Base-by-base conservation (phyloP, 208 protist species). In the Crithidia thermophila region DNA sequence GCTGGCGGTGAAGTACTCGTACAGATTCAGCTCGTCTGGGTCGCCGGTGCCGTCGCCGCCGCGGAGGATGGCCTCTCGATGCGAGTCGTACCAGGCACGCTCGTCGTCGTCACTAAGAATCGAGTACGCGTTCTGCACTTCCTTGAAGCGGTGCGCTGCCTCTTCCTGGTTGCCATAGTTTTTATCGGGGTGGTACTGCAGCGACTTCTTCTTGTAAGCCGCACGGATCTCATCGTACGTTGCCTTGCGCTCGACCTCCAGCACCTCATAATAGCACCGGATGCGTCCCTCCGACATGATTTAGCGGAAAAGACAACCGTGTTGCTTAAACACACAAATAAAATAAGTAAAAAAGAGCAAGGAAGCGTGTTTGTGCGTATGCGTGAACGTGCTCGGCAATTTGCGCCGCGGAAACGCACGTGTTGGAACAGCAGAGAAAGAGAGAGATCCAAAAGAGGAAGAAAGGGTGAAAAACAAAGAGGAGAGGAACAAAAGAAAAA, bases 21-120 rank as follows among this genome's bases (percentile, higher is more conserved):
- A 96, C 52, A 96, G 57, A 52, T 94, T 93, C 39, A 94, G 64
- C 27, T 90, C 87, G 30, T 96, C 74, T 16, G 75, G 66, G n/a
- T 82, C 82, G n/a, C 46, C 68, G 5, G 51, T 71, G 28, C 75
- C 77, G 33, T 91, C 83, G 37, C 65, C 84, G 23, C 91, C 88
- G 39, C 79, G 72, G 10, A 96, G 74, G 50, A 96, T 94, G 14
- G 72, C 74, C 65, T 94, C 88, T 21, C 88, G 77, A 69, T 96
- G 91, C n/a, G 88, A 77, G 73, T 98, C 94, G 70, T 98, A 98
- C 88, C 88, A 94, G 8, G 82, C 87, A 11, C 92, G 88, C 69
- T 95, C 91, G 25, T 93, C 58, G 11, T 82, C 55, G 66, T 98
- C 91, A 62, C 81, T 91, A 43, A 98, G 80, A 46, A 96, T 67